Evolutionary conservation across 2,329 filamentous ascomycete species (phyloP), one percentile per base, ranked within the genome.

Genomic region (Trichoderma sp.): DNA sequence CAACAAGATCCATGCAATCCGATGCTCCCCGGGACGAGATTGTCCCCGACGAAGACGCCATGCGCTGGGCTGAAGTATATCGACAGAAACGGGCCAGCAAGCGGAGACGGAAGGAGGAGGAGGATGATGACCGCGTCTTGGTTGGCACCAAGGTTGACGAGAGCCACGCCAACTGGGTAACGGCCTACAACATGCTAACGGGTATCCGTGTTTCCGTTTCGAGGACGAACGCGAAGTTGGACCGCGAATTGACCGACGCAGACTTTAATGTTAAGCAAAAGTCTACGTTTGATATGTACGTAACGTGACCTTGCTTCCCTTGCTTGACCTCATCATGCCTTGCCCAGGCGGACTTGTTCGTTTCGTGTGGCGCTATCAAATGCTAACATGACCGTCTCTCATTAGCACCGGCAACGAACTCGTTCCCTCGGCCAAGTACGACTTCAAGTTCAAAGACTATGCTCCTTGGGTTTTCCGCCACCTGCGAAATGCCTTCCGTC

Each of bases 381-480:
- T 63, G 19, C 65, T 50, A 67, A 67, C 48, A 45, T 29, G 7
- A 1, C 29, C 22, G 19, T 2, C n/a, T 34, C 9, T 48, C 4
- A 27, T 39, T 10, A 94, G 92, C 76, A 96, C 94, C 72, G 95
- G 95, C 71, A 97, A 97, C 78, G 95, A 99, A 83, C 84, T 99
- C 78, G 97, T 97, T 5, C 95, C 95, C 25, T 97, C 94, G 70
- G 94, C 95, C 73, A 98, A 99, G 81, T 99, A 99, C 83, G 95
- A 99, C 82, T 99, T 99, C 89, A 99, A 99, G 80, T 99, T 99
- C 86, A 99, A 99, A 83, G 95, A 99, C 81, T 99, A 99, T 80
- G 94, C 94, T n/a, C 95, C 95, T 67, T 98, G 94, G 94, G 95
- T 99, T 68, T 99, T 99, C 81, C 92, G 95, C 75, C 92, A 93